A percentile compares a stretch with the other conserved stretches of the same genome.
phyloP scores from a whole-genome alignment of 192 early-diverging fungal genomes.

The Coemansia sp. region DNA sequence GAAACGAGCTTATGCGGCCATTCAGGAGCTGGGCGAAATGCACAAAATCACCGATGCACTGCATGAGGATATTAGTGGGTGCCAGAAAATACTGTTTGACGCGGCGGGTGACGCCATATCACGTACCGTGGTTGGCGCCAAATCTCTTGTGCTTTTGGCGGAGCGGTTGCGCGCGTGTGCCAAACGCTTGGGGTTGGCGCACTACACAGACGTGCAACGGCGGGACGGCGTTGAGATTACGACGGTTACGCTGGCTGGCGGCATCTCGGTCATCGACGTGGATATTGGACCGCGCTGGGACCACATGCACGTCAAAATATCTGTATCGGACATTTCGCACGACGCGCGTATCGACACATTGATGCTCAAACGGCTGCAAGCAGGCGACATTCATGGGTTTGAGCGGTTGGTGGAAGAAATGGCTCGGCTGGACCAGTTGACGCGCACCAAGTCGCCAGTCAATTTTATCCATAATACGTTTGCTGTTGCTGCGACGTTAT shows the following conservation, averaged over 20 bases:
- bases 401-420: conserved; percentile 38
- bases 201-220: conserved; percentile 42
- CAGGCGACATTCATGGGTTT: conserved; percentile 40
- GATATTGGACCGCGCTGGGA: conserved; percentile 25
- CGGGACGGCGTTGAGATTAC: conserved; percentile 12
- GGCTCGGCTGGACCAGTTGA: conserved; percentile 35
- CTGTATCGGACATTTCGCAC: conserved; percentile 43
- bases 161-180: conserved; percentile 33
- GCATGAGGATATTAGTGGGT: conserved; percentile 26
- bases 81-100: conserved; percentile 24
- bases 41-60: conserved; percentile 31
- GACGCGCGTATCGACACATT: conserved; percentile 42
- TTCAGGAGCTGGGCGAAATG: conserved; percentile 42
- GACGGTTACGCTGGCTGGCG: conserved; percentile 49
- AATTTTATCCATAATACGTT: conserved; percentile 52
- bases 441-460: conserved; percentile 24
- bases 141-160: conserved; percentile 16
- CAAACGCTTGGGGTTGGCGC: conserved; percentile 34
- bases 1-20: conserved; percentile 19
- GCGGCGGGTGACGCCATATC: conserved; percentile 37
- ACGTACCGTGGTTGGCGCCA: conserved; percentile 6
- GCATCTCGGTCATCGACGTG: conserved; percentile 48
- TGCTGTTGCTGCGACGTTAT: conserved; percentile 32
- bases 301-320: conserved; percentile 41
- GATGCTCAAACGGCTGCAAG: conserved; percentile 22